Evolutionary conservation across 2,329 filamentous ascomycete genomes (phyloP).

Genomic region (Ascochyta fabae): DNA sequence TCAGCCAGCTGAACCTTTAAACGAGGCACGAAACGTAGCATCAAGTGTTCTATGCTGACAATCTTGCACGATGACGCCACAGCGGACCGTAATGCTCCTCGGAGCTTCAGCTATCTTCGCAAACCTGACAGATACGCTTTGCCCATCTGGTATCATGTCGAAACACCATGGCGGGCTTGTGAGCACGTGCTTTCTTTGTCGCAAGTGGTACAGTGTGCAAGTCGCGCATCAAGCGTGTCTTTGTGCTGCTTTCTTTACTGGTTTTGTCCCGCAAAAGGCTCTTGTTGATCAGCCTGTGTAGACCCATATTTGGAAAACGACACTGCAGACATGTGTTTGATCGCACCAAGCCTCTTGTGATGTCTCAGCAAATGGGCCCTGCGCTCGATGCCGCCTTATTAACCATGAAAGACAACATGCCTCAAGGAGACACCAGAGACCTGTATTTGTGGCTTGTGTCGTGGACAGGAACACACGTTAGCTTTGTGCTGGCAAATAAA

Average conservation of each 20-base stretch:
- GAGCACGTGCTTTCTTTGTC: constrained; percentile 3
- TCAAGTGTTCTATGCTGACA: neutral
- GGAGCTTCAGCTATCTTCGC: constrained; percentile 1
- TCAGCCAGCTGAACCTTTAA: neutral
- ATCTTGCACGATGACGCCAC: neutral
- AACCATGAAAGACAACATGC: neutral
- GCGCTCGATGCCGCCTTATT: neutral
- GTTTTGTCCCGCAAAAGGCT: neutral
- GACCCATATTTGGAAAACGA: neutral
- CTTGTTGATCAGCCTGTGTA: neutral
- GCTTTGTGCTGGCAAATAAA: neutral
- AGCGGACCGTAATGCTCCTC: neutral
- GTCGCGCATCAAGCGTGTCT: neutral
- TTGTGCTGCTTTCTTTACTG: neutral
- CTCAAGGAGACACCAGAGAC: neutral
- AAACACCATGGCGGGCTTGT: neutral
- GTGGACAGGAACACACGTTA: neutral
- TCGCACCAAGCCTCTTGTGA: neutral
- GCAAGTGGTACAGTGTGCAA: neutral
- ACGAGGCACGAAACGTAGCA: neutral
- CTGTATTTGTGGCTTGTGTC: neutral
- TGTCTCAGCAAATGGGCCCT: neutral
- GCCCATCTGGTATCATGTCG: neutral
- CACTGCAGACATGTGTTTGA: neutral
- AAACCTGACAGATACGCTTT: neutral